Base-by-base conservation (phyloP, 1,284 basidiomycete genomes). In the Fomitopsis betulina region DNA sequence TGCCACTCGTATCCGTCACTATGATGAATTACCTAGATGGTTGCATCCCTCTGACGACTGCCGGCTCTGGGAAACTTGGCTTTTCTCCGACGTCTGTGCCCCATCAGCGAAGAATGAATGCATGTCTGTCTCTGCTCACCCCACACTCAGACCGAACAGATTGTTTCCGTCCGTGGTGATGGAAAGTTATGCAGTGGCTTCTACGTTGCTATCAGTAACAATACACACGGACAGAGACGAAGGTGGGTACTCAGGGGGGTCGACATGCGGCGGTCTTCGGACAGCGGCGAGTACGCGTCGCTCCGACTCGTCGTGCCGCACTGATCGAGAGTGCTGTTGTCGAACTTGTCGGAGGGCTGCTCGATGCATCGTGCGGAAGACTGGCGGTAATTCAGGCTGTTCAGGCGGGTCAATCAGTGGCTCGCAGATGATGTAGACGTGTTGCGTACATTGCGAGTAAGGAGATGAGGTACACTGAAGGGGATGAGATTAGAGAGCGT, bases 381-480 rank as follows among this genome's bases (percentile, higher is more conserved):
- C 5, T 49, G 47, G 53, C 62, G 58, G 21, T 58, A 51, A 30
- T 57, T 56, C 27, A 58, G 47, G 4, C 61, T 62, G 49, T n/a
- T n/a, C n/a, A n/a, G n/a, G n/a, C n/a, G n/a, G n/a, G n/a, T 27
- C 19, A 19, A 21, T 50, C 15, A 33, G 35, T 15, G 23, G 27
- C n/a, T n/a, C n/a, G n/a, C 5, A 12, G 25, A 37, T 13, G 51
- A 7, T 4, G 10, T 0, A 3, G 17, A 19, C 15, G 50, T 8
- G 4, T 13, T 23, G 37, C 62, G n/a, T 37, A 63, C 62, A 53
- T 57, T 15, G 62, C 54, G 32, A 63, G 53, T 12, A 63, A 39
- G 3, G 62, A 60, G 32, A 56, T 55, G 5, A 63, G 58, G 45
- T 63, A 60, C 32, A 60, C 62, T 63, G 40, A 6, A 10, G 6